Evolutionary conservation across 169 alveolate species (phyloP), one percentile per base, ranked within the genome.

Genomic region (Plasmodium fragile): DNA sequence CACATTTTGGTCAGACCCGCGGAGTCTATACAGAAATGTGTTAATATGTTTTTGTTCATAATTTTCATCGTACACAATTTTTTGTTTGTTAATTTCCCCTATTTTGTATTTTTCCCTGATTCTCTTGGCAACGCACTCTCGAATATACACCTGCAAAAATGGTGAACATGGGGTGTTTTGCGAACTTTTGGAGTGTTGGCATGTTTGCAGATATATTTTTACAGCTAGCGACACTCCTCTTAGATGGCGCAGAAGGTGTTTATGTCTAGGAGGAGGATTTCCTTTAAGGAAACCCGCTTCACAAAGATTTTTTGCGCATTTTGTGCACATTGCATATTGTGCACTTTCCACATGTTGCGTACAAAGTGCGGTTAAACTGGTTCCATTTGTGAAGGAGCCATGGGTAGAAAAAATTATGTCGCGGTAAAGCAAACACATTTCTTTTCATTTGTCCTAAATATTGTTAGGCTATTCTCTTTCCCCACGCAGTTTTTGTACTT

Each of bases 41-140:
- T 80, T 91, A 69, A 91, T 77, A 81, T 91, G 82, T 45, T 71
- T 80, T 36, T 91, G 84, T 41, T 91, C 94, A 81, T 91, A 91
- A 70, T 91, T 81, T 91, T 91, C 94, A 81, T 91, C 92, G 49
- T 69, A 81, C 73, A 16, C 43, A 70, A 70, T 59, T 71, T 41
- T 41, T 25, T 80, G 53, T 70, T 30, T 71, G 25, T 65, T 77
- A 80, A 81, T 43, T 91, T 91, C 94, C 18, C 43, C 55, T 36
- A 91, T 91, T 91, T 81, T 79, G 55, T 91, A 91, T 80, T 91
- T 91, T 28, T 41, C 22, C 70, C 45, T 79, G 7, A 91, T 91
- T 91, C 70, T 55, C 18, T 70, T 72, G 39, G 94, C 94, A 69
- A 91, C 49, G 25, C 94, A 91, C 41, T 91, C 94, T 43, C 94